Conservation (phyloP, 352 stramenopile species). For the Globisporangium okanoganense region DNA sequence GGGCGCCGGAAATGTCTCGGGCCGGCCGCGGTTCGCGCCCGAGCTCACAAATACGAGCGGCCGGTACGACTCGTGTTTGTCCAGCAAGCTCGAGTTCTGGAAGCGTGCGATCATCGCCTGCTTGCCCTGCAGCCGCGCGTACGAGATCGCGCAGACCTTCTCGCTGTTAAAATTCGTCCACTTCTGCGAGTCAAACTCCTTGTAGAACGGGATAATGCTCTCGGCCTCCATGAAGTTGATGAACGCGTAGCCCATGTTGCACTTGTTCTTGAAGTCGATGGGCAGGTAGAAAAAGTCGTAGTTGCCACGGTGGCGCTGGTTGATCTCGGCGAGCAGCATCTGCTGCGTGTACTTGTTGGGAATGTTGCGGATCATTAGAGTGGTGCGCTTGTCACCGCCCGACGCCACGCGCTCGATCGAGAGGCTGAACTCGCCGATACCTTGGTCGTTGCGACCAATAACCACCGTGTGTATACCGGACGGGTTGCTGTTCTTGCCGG, state of each 20-base stretch:
- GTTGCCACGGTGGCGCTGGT: constrained; percentile 88
- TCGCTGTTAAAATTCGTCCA: constrained; percentile 99
- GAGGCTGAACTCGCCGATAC: constrained; percentile 71
- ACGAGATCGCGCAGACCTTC: constrained; percentile 98
- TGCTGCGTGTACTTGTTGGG: constrained; percentile 99
- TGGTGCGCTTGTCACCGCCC: constrained; percentile 94
- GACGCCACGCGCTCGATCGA: constrained; percentile 67
- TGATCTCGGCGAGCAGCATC: constrained; percentile 98
- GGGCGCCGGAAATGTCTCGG: constrained; percentile 61
- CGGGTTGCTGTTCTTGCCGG: constrained; percentile 11
- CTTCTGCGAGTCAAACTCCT: constrained; percentile 81
- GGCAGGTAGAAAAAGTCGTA: constrained; percentile 99
- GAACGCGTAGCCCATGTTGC: constrained; percentile 99
- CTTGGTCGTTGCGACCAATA: constrained; percentile 59
- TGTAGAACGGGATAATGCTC: constrained; percentile 74
- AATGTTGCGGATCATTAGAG: constrained; percentile 99
- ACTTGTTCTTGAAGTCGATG: constrained; percentile 99
- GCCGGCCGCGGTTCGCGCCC: constrained; percentile 60
- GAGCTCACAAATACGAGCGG: constrained; percentile 89
- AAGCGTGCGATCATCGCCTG: constrained; percentile 98
- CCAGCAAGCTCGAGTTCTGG: constrained; percentile 96
- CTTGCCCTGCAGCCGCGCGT: constrained; percentile 97
- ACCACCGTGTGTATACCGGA: not conserved
- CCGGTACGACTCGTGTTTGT: constrained; percentile 92
- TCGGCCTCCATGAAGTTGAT: constrained; percentile 97